Evolutionary conservation across 306 rosid species (phyloP).

Genomic region (Fragaria iinumae): DNA sequence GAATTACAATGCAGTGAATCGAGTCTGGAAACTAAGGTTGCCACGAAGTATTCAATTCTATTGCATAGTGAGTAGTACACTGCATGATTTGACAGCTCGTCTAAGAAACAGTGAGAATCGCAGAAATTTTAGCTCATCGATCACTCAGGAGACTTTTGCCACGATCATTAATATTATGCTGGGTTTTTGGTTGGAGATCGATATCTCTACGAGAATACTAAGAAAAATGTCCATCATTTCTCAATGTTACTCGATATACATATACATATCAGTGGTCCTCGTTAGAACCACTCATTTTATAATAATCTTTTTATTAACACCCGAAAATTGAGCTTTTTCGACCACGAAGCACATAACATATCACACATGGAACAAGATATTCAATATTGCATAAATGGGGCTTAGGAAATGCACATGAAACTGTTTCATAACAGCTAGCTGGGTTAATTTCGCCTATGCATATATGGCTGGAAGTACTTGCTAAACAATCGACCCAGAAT

Average conservation of each 20-base stretch:
- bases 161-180: not conserved
- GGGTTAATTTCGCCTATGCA: not conserved
- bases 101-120: not conserved
- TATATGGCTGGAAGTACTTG: not conserved
- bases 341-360: no score
- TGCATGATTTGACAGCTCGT: not conserved
- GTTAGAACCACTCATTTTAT: no score
- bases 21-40: not conserved
- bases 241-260: not conserved
- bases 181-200: not conserved
- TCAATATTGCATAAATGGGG: not conserved
- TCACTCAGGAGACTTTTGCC: not conserved
- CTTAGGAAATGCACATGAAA: slow-evolving; percentile 1
- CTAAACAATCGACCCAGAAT: not conserved
- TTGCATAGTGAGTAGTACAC: not conserved
- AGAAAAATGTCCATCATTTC: not conserved
- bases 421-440: slow-evolving; percentile 2
- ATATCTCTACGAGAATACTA: not conserved
- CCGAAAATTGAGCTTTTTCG: no score
- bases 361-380: not conserved
- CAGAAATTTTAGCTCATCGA: not conserved
- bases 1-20: not conserved
- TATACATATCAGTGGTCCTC: not conserved
- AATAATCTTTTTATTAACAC: no score
- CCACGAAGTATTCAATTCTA: not conserved